Evolutionary conservation across 208 protist species (phyloP), one percentile per base, ranked within the genome.

Genomic region (Leishmania tropica): DNA sequence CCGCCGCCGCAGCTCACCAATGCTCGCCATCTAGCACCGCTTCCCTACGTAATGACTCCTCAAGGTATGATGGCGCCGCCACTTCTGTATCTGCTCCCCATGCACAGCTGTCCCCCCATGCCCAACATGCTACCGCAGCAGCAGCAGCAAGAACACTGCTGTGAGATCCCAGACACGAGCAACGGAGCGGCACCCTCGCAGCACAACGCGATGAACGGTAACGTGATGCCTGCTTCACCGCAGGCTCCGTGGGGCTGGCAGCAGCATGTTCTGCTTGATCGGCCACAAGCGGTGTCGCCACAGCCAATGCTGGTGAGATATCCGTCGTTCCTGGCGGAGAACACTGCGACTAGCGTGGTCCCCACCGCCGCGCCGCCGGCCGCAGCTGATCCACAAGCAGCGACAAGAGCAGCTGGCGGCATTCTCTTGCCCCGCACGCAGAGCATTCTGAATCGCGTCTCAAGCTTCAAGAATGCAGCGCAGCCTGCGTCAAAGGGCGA

Each of bases 381-480:
- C 2, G 42, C 7, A 37, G 42, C 35, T 11, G 60, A 28, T 51
- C 6, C 60, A 4, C 68, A 64, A 70, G 24, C 75, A 45, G 72
- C 51, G 70, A 0, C 72, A 42, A n/a, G 10, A 40, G 7, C 47
- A 11, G 51, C 47, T 76, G 51, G 6, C 48, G 19, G 19, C 40
- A 70, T 58, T 37, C 74, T 15, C 21, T 60, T 87, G 76, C 31
- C 54, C 6, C 80, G 80, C 37, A 71, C 72, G 42, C 65, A 65
- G 31, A 87, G 84, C 56, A 87, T 87, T 58, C 79, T 90, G 13
- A 90, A 86, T 28, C 80, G 82, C 37, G 71, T 79, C 21, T 90
- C 87, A 10, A 90, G 87, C 82, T 90, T 90, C 70, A 88, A 85
- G 70, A 89, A 86, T 68, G 71, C 48, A 21, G 56, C 79, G 70